Evolutionary conservation across 2,329 filamentous ascomycete genomes (phyloP).

Genomic region (Botryosphaeria dothidea): DNA sequence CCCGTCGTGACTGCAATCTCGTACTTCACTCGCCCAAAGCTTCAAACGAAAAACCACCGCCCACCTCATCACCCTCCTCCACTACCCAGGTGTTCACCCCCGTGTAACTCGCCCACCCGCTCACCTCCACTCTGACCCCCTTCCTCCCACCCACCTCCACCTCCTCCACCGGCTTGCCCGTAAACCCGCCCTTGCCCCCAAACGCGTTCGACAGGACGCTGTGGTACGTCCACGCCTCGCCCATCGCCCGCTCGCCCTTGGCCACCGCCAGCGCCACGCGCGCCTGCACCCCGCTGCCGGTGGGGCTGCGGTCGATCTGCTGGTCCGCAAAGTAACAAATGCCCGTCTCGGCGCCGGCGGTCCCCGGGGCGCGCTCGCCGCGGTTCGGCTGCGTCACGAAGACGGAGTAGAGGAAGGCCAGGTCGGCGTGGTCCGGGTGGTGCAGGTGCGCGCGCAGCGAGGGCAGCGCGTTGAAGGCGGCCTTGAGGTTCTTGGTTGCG

Average conservation of each 20-base stretch:
- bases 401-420: slow-evolving; percentile 44
- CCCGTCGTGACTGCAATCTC: too few species aligned
- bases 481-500: slow-evolving; percentile 38
- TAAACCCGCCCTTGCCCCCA: slow-evolving; percentile 22
- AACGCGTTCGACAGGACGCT: slow-evolving; percentile 24
- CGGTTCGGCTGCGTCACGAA: slow-evolving; percentile 38
- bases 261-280: slow-evolving; percentile 29
- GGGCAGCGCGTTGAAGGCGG: slow-evolving; percentile 25
- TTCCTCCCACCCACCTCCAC: slow-evolving; percentile 19
- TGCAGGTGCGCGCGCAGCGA: slow-evolving; percentile 26
- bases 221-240: slow-evolving; percentile 27
- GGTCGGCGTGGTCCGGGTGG: slow-evolving; percentile 35
- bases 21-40: slow-evolving; percentile 4
- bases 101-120: slow-evolving; percentile 25
- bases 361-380: slow-evolving; percentile 20
- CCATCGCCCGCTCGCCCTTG: slow-evolving; percentile 21
- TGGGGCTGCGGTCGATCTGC: slow-evolving; percentile 48
- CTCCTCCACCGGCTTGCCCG: slow-evolving; percentile 21
- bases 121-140: slow-evolving; percentile 21
- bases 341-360: slow-evolving; percentile 41
- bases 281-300: slow-evolving; percentile 34
- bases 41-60: slow-evolving; percentile 23
- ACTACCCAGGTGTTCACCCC: slow-evolving; percentile 22
- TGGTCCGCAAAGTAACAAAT: slow-evolving; percentile 49
- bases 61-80: slow-evolving; percentile 23